Conservation (phyloP, 306 rosid genomes). For the Prunus padus region DNA sequence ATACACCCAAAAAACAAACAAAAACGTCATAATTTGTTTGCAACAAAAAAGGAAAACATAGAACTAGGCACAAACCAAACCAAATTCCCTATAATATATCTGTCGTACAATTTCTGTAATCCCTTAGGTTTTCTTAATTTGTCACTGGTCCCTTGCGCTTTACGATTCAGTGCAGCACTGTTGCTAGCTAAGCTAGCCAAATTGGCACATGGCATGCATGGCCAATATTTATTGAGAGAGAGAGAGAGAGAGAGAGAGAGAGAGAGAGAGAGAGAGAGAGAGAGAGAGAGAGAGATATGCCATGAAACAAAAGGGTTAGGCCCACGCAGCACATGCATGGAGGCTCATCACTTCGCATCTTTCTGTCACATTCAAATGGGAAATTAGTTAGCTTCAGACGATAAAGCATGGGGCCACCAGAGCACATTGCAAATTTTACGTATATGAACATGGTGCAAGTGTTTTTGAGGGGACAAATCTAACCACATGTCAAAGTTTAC, state of each 20-base stretch:
- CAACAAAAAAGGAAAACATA: background rate
- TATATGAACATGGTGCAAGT: no score
- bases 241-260: background rate
- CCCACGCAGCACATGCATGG: slow-evolving; percentile 11
- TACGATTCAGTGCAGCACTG: slow-evolving; percentile 3
- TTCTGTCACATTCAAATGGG: slow-evolving; percentile 3
- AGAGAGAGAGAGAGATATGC: background rate
- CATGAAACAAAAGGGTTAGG: background rate
- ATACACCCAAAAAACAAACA: background rate
- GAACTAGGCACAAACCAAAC: no score
- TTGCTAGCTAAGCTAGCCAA: background rate
- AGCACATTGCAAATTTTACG: no score
- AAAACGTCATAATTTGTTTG: background rate
- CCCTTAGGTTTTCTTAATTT: background rate
- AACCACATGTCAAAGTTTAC: no score
- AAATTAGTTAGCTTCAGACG: background rate
- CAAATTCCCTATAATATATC: background rate
- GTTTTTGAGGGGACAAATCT: no score
- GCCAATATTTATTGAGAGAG: background rate
- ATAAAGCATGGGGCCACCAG: background rate
- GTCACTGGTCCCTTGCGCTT: background rate
- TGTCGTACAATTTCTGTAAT: background rate
- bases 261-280: no score
- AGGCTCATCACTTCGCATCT: background rate
- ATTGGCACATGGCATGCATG: slow-evolving; percentile 7